Evolutionary conservation across 2,329 filamentous ascomycete genomes (phyloP), one percentile per base, ranked within the genome.

Genomic region (Penicillium sp.): DNA sequence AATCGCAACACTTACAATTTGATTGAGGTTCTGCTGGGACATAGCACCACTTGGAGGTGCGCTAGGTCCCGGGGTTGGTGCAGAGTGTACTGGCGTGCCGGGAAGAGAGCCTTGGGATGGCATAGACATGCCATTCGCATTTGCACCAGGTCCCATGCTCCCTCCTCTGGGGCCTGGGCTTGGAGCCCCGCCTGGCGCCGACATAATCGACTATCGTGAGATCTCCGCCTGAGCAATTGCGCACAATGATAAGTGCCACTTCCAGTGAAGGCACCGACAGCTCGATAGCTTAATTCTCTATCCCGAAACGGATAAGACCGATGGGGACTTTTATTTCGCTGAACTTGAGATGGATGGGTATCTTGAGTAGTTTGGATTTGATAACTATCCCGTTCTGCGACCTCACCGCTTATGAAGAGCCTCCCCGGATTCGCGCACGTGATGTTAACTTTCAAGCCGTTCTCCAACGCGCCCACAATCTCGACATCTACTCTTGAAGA

Each of bases 1-100:
- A 42, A 55, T 41, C 54, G 34, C 13, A 39, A 47, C 43, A 80
- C 92, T 83, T 82, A 97, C 93, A 74, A 97, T 97, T 65, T 96
- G 92, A 67, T 97, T 97, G 1, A 97, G 75, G 69, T 97, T 96
- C 67, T 95, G 90, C 59, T 93, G 91, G 2, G 88, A 91, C 75
- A 91, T 87, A 13, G 70, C 70, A 39, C 71, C 71, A 49, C 69
- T 70, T 9, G 70, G 66, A 5, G 69, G 67, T 31, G 67, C 68
- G 22, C 67, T 61, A n/a, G 70, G 64, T 5, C 68, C 65, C 5
- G 72, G 73, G 45, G 78, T 69, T 54, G 79, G 72, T 63, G 74
- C 57, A 54, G 73, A 67, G 58, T 78, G 72, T 55, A 81, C 74
- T 55, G 80, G 74, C 55, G 79, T 75, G 40, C 75, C 76, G 60